Base-by-base conservation (phyloP, 2,329 filamentous ascomycete genomes). In the Arthroderma sp. region DNA sequence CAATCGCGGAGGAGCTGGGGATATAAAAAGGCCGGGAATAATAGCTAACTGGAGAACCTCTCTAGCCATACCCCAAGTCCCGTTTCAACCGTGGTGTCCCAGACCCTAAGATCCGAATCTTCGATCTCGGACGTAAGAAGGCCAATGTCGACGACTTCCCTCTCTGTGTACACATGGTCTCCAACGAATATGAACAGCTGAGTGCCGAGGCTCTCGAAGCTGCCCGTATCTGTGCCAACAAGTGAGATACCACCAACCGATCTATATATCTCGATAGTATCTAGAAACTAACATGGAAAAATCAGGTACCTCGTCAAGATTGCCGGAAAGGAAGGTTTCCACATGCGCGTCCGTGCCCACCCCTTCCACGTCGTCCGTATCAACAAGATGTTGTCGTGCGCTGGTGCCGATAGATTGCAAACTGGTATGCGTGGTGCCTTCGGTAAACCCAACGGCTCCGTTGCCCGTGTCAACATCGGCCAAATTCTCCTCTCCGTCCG, bases 311-410 rank as follows among this genome's bases (percentile, higher is more conserved):
- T 85, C 66, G 82, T 85, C 74, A 85, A 85, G 78, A 76, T 79
- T 67, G 78, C 79, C 70, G 82, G 82, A 75, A 85, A 85, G 77
- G 82, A 85, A 81, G 79, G 80, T 75, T 85, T 85, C 81, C 82
- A 85, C 75, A 74, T 85, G 63, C 82, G 82, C 66, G 80, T 85
- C 71, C 82, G 93, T 75, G 91, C 90, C 74, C 93, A 98, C 84
- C 93, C 93, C 67, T 98, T 88, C 89, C 93, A 98, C 84, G 93
- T 98, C 80, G 87, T 98, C 83, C 93, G 93, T 80, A 98, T 98
- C 91, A 98, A 98, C 90, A 98, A 98, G 88, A 98, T 98, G 93
- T 91, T 98, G 89, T 97, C 93, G 75, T 98, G 93, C 79, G 93
- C 93, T 74, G 93, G 93, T 84, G 93, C 93, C 86, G 93, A 98